Conservation (phyloP, 306 rosid species). For the Cicer arietinum region DNA sequence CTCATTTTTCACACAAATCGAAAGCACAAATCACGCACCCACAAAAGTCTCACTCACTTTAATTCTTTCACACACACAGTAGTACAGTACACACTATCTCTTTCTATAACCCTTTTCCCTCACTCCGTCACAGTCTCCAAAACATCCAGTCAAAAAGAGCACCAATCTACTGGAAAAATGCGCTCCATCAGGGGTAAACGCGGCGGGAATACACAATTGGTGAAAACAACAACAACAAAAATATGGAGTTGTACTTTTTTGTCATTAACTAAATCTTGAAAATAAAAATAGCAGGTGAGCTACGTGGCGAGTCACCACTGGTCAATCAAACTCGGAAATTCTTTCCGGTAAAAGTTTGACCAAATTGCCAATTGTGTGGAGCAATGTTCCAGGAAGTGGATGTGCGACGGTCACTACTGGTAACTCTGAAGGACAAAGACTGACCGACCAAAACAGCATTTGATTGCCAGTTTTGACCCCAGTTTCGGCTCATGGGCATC, state of each 20-base stretch:
- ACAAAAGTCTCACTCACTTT: constrained; percentile 38
- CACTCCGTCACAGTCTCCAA: constrained; percentile 49
- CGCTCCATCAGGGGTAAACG: constrained; percentile 29
- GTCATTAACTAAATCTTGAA: background rate
- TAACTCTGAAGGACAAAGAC: constrained; percentile 70
- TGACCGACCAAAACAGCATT: constrained; percentile 82
- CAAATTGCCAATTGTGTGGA: constrained; percentile 86
- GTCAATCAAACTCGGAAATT: constrained; percentile 72
- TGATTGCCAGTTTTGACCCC: constrained; percentile 99
- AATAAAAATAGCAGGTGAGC: background rate
- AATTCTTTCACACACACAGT: background rate
- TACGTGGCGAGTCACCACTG: no score
- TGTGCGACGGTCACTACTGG: constrained; percentile 79
- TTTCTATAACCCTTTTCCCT: background rate
- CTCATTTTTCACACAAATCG: background rate
- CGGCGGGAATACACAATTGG: constrained; percentile 37
- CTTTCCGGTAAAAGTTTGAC: constrained; percentile 90
- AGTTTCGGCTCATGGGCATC: constrained; percentile 94
- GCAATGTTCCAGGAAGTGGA: constrained; percentile 94
- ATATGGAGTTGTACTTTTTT: constrained; percentile 13
- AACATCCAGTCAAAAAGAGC: constrained; percentile 51
- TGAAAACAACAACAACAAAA: background rate
- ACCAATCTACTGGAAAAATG: constrained; percentile 10
- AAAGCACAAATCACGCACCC: constrained; percentile 18
- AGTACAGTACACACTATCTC: no score